Base-by-base conservation (phyloP, 805 yeast species). In the Zygotorulaspora sp. region DNA sequence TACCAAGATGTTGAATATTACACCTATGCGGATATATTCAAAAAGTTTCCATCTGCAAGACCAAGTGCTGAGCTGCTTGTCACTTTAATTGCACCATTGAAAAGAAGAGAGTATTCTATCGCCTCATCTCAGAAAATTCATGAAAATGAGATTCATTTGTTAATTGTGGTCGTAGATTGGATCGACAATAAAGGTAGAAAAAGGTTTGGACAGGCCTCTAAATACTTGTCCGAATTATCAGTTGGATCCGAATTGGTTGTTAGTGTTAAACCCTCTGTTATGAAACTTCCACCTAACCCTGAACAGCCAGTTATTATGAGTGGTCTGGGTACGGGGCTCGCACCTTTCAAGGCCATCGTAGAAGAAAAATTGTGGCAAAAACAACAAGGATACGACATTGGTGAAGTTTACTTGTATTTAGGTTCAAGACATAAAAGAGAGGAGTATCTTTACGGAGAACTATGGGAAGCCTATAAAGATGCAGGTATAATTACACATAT, bases 141-240 rank as follows among this genome's bases (percentile, higher is more conserved):
- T 66, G 87, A 90, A 38, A 85, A 84, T 60, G 90, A 88, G 25
- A 87, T 90, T 25, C 97, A 90, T 58, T 68, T 90, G 57, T 74
- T 90, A 61, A 80, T 90, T 61, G 97, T 90, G 44, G 97, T 89
- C 38, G 97, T 90, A 39, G 97, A 89, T 63, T 90, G 97, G 97
- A 70, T 77, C 30, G 96, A 90, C 64, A 71, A 80, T 37, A 72
- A 75, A 61, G 96, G 96, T 36, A 77, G 95, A 62, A 75, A 74
- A 58, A 78, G 97, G 66, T 88, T 65, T 60, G 97, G 97, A 28
- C 97, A 90, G 63, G 86, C 96, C 65, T 90, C 97, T 35, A 86
- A 86, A 65, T 90, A 78, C 64, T 69, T 90, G 50, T 78, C 95
- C 20, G 89, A 86, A 46, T 75, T 90, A 56, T 50, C 66, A 6